phyloP scores from a whole-genome alignment of 768 basidiomycete species.

The Gymnopilus dilepis region DNA sequence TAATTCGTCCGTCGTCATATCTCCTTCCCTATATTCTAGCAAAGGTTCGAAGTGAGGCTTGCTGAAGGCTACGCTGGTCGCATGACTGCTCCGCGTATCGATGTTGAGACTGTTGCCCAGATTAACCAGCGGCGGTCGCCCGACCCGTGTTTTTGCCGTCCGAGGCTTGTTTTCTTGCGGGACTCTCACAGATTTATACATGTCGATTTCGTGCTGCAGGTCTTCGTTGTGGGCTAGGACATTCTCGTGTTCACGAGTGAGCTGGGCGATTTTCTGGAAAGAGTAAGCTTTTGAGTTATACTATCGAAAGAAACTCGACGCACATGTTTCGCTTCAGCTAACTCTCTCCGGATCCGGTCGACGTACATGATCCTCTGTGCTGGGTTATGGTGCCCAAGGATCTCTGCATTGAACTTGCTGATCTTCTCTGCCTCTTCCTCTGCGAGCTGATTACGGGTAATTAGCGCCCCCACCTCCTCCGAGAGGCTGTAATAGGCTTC shows the following conservation, averaged over 20 bases:
- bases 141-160: slow-evolving; percentile 57
- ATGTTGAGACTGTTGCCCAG: slow-evolving; percentile 46
- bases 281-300: not conserved
- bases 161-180: slow-evolving; percentile 56
- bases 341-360: slow-evolving; percentile 79
- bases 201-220: slow-evolving; percentile 57
- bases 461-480: slow-evolving; percentile 66
- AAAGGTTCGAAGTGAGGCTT: slow-evolving; percentile 19
- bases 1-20: slow-evolving; percentile 59
- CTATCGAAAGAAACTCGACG: slow-evolving; percentile 30
- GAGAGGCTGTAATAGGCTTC: slow-evolving; percentile 71
- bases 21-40: slow-evolving; percentile 40
- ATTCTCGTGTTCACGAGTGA: slow-evolving; percentile 55
- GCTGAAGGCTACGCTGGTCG: not conserved
- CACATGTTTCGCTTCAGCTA: slow-evolving; percentile 83
- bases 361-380: slow-evolving; percentile 88
- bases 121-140: slow-evolving; percentile 50
- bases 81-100: not conserved
- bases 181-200: slow-evolving; percentile 65
- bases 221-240: slow-evolving; percentile 46
- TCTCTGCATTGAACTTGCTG: slow-evolving; percentile 83
- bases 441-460: slow-evolving; percentile 75
- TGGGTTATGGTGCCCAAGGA: slow-evolving; percentile 84
- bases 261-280: slow-evolving; percentile 52
- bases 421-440: slow-evolving; percentile 81